Conservation (phyloP, 441 rosid genomes). For the Viola pubescens region DNA sequence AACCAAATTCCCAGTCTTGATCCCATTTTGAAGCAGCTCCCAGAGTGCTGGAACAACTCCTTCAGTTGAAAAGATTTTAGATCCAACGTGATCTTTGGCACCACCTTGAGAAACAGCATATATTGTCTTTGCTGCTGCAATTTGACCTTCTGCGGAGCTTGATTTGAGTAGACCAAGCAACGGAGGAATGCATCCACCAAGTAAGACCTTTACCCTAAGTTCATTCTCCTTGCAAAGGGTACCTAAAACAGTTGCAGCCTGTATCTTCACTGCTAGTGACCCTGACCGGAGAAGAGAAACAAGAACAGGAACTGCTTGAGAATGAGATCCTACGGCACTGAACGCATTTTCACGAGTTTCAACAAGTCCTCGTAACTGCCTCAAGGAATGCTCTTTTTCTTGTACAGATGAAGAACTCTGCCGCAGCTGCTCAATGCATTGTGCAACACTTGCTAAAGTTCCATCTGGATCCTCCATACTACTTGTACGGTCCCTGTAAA, state of each 20-base stretch:
- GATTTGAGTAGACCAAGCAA: conserved; percentile 99
- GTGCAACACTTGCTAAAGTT: conserved; percentile 98
- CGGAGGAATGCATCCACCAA: conserved; percentile 99
- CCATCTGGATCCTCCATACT: conserved; percentile 99
- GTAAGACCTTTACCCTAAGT: conserved; percentile 92
- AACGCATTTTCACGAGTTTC: conserved; percentile 95
- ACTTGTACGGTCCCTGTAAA: conserved; percentile 77
- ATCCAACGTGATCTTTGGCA: conserved; percentile 94
- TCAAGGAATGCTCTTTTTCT: conserved; percentile 87
- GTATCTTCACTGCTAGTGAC: conserved; percentile 88
- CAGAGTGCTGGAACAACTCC: conserved; percentile 98
- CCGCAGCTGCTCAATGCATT: conserved; percentile 96
- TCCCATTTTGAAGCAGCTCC: conserved; percentile 77
- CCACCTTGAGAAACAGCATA: conserved; percentile 98
- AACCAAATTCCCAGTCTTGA: conserved; percentile 71
- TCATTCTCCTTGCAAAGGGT: conserved; percentile 99
- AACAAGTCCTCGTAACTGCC: conserved; percentile 90
- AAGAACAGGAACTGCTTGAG: conserved; percentile 99
- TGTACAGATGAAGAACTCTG: conserved; percentile 82
- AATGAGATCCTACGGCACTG: conserved; percentile 99
- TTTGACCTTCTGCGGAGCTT: conserved; percentile 93
- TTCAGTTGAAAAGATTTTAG: conserved; percentile 98
- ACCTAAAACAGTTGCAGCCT: conserved; percentile 94
- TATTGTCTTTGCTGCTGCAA: conserved; percentile 95
- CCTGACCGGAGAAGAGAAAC: conserved; percentile 99